These are phyloP conservation scores for Colletotrichum horii DNA, from an alignment of 2,329 filamentous ascomycete species.

Conservation along the genomic window DNA sequence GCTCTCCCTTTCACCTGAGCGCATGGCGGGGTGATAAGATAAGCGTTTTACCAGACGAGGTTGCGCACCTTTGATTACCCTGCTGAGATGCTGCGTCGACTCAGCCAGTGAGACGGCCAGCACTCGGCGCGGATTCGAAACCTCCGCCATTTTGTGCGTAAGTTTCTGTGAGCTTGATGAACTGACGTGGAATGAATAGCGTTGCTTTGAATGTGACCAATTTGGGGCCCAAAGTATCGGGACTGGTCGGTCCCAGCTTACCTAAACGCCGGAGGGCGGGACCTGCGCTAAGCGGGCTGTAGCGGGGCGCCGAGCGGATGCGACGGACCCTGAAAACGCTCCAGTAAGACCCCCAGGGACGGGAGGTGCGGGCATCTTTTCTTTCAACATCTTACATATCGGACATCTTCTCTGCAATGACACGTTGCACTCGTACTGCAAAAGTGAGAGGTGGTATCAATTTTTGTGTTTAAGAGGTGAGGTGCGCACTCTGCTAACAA, in stretches of 20 bases:
- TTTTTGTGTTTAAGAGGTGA: not conserved
- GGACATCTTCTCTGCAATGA: not conserved
- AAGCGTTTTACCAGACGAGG: not conserved
- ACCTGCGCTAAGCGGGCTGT: not conserved
- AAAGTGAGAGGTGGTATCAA: not conserved
- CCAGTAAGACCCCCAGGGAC: not conserved
- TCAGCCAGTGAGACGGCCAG: conserved; percentile 60
- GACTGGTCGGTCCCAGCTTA: not conserved
- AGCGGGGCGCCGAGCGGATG: not conserved
- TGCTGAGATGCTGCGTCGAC: conserved; percentile 50
- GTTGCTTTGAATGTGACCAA: not conserved
- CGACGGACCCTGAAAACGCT: not conserved
- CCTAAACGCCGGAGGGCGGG: not conserved
- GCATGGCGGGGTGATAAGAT: not conserved
- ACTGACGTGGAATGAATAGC: not conserved
- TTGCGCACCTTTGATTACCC: conserved; percentile 57
- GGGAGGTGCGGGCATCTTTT: not conserved
- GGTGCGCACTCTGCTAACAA: not conserved
- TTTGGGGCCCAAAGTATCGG: not conserved
- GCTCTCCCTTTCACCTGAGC: not conserved
- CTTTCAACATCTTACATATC: not conserved
- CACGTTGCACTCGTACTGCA: not conserved
- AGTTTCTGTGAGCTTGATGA: not conserved
- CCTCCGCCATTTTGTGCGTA: conserved; percentile 34
- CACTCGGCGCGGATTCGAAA: conserved; percentile 60